Evolutionary conservation across 179 eudicot species (phyloP), one percentile per base, ranked within the genome.

Genomic region (Nepenthes alata): DNA sequence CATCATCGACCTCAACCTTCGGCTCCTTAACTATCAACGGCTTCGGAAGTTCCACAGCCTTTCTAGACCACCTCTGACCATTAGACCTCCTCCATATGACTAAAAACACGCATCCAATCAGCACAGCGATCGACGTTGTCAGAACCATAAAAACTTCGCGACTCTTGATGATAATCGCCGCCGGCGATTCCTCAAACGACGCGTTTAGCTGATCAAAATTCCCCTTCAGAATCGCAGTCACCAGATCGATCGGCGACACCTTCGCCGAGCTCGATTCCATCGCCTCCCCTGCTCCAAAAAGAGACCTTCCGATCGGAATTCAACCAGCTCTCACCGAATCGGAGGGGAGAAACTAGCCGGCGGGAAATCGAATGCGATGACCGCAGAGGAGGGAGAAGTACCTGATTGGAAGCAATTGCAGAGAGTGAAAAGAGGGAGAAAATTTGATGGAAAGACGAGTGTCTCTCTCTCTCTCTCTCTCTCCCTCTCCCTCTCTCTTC

Each of bases 1-100:
- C 98, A 53, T 75, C 94, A 68, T 85, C 98, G 61, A 76, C 79
- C 51, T 86, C 98, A 63, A 84, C 91, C 47, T 56, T 75, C 11
- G 49, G 66, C 62, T 69, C 74, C 34, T 77, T 73, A 25, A 70
- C 16, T 15, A 70, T 57, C 74, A 76, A 67, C 50, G 74, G 72
- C 55, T 76, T 73, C 61, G 75, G 78, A 47, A 3, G 57, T 62
- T 69, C 79, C 13, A 7, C 14, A 11, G 59, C 64, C 56, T 52
- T 59, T 63, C 55, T 69, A 0, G 72, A 67, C 14, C 73, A 66
- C 65, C 67, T 73, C 38, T 74, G 72, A 61, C 77, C 75, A 55
- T 70, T 67, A n/a, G 85, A 74, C 70, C 83, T 76, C 73, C 77
- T 71, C 91, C 87, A 86, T 15, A 89, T 37, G 4, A 93, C 60